Percentiles rank a stretch among this genome's conserved stretches.
Conservation (phyloP, 192 early-diverging fungal genomes). For the Rhizophagus sp. region DNA sequence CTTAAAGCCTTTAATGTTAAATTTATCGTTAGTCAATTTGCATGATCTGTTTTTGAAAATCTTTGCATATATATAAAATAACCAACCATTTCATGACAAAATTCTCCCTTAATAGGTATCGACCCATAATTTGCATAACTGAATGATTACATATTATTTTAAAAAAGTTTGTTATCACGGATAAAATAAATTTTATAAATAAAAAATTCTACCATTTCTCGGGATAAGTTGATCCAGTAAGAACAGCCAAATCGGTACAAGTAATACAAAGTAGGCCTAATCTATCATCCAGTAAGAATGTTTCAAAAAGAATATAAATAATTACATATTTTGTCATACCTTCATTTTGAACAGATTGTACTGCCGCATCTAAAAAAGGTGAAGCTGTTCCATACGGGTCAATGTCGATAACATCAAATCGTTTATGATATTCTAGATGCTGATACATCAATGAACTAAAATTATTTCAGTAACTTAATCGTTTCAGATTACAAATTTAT, state of each 20-base stretch:
- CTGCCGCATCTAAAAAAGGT: slow-evolving; percentile 93
- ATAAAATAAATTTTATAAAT: background rate
- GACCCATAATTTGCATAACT: slow-evolving; percentile 96
- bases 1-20: slow-evolving; percentile 65
- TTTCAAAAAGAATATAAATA: background rate
- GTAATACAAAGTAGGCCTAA: slow-evolving; percentile 89
- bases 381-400: slow-evolving; percentile 97
- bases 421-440: slow-evolving; percentile 50
- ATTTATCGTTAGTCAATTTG: slow-evolving; percentile 15
- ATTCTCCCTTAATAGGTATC: slow-evolving; percentile 83
- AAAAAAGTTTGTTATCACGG: too few species aligned
- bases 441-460: slow-evolving; percentile 69
- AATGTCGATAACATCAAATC: slow-evolving; percentile 88
- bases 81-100: slow-evolving; percentile 87
- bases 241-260: slow-evolving; percentile 95
- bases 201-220: slow-evolving; percentile 63
- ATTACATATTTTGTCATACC: slow-evolving; percentile 42
- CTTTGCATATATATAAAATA: background rate
- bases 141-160: background rate
- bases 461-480: background rate
- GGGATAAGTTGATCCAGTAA: slow-evolving; percentile 87
- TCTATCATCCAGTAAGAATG: slow-evolving; percentile 38
- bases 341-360: slow-evolving; percentile 86
- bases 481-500: background rate
- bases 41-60: background rate